phyloP scores from a whole-genome alignment of 306 rosid genomes.

The Begonia masoniana region DNA sequence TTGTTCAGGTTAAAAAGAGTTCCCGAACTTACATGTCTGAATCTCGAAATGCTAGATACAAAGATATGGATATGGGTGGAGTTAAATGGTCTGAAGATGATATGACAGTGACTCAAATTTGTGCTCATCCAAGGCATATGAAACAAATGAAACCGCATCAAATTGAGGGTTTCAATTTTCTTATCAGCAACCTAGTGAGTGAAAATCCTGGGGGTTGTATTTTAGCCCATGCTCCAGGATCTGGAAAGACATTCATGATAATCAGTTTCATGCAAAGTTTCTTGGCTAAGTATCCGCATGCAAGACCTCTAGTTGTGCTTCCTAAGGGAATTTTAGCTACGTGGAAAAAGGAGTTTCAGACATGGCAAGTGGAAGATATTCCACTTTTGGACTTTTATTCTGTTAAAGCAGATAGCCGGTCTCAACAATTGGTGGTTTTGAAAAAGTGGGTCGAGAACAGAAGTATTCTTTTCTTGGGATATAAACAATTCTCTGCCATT shows the following conservation, averaged over 20 bases:
- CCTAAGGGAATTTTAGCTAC: constrained; percentile 88
- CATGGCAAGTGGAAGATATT: constrained; percentile 87
- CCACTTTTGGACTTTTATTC: constrained; percentile 68
- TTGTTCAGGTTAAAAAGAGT: constrained; percentile 53
- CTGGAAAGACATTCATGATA: constrained; percentile 95
- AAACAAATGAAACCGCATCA: constrained; percentile 93
- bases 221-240: constrained; percentile 95
- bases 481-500: constrained; percentile 76
- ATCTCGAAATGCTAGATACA: constrained; percentile 38
- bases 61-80: constrained; percentile 24
- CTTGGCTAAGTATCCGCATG: constrained; percentile 76
- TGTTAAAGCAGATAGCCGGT: constrained; percentile 63
- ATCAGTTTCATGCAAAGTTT: constrained; percentile 97
- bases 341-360: constrained; percentile 82
- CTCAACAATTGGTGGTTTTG: constrained; percentile 60
- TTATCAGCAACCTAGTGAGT: constrained; percentile 58
- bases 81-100: constrained; percentile 39
- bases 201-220: constrained; percentile 92
- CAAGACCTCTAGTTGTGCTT: constrained; percentile 82
- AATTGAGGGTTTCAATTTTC: constrained; percentile 86
- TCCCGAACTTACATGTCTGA: constrained; percentile 58
- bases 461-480: constrained; percentile 87
- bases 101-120: constrained; percentile 31
- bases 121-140: constrained; percentile 75
- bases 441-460: constrained; percentile 54